Conservation (phyloP, 176 grass and related monocot genomes). For the Oropetium thomaeum region DNA sequence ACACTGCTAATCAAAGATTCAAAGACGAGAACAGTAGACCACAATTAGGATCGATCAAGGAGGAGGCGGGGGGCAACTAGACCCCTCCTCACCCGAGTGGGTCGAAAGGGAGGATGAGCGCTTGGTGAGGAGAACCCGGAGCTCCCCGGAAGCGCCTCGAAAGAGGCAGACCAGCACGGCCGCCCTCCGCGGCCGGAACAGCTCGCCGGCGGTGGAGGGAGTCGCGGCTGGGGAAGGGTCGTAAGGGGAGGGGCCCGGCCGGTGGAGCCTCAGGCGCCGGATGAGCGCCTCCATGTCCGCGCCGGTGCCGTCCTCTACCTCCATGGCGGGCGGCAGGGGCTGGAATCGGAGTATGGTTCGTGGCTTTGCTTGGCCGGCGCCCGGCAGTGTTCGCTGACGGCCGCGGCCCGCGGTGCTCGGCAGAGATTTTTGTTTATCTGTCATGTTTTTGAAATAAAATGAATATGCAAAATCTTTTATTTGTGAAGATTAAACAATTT, state of each 20-base stretch:
- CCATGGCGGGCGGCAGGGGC: not conserved
- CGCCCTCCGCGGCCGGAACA: constrained; percentile 52
- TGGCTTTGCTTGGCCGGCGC: not conserved
- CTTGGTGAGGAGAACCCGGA: constrained; percentile 70
- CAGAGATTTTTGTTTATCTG: too few species aligned
- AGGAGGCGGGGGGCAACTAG: not conserved
- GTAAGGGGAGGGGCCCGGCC: constrained; percentile 26
- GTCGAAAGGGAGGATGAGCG: constrained; percentile 61
- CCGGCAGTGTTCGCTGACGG: not conserved
- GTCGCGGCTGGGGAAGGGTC: constrained; percentile 2
- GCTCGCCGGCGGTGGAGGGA: not conserved
- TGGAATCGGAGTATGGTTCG: not conserved
- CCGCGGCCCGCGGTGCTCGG: not conserved
- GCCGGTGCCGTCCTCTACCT: not conserved
- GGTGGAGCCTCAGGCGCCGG: constrained; percentile 46
- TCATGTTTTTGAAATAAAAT: too few species aligned
- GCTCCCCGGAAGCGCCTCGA: constrained; percentile 41
- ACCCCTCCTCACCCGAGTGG: constrained; percentile 60
- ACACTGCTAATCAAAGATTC: not conserved
- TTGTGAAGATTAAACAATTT: too few species aligned
- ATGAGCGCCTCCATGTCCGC: constrained; percentile 36
- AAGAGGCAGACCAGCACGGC: constrained; percentile 71
- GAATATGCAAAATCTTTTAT: too few species aligned
- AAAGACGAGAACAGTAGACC: not conserved
- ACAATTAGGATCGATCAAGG: not conserved